Conservation (phyloP, 2,329 filamentous ascomycete genomes). For the Epichloe gansuensis region DNA sequence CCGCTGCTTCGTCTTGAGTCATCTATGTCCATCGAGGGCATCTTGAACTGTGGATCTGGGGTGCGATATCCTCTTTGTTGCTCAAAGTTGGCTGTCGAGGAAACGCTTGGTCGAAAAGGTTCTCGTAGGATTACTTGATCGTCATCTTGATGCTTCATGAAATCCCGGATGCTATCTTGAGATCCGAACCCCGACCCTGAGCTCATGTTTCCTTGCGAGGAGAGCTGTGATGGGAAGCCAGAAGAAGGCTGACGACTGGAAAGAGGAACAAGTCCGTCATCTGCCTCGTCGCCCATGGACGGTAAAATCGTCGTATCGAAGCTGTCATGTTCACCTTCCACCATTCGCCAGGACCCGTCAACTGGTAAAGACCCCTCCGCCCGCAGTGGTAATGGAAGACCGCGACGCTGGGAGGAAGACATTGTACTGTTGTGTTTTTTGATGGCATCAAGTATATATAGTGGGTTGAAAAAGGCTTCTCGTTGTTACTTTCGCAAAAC, state of each 20-base stretch:
- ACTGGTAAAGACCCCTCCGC: constrained; percentile 24
- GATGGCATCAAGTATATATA: too few species aligned
- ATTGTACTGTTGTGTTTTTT: not conserved
- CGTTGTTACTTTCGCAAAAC: too few species aligned
- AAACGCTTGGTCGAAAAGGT: constrained; percentile 41
- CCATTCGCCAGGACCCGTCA: constrained; percentile 47
- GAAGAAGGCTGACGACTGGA: constrained; percentile 26
- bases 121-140: constrained; percentile 41
- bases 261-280: constrained; percentile 21
- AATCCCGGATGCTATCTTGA: constrained; percentile 44
- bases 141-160: constrained; percentile 39
- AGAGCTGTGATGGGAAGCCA: constrained; percentile 32
- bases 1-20: constrained; percentile 22
- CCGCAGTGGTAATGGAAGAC: constrained; percentile 7
- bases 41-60: constrained; percentile 39
- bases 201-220: constrained; percentile 20
- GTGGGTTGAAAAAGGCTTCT: too few species aligned
- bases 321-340: constrained; percentile 47
- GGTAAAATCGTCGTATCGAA: constrained; percentile 43
- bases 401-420: constrained; percentile 1
- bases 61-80: constrained; percentile 19
- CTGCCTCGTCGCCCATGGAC: constrained; percentile 28
- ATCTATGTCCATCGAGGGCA: constrained; percentile 35
- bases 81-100: constrained; percentile 23
- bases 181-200: constrained; percentile 29